Evolutionary conservation across 768 basidiomycete genomes (phyloP).

Genomic region (Psilocybe azurescens): DNA sequence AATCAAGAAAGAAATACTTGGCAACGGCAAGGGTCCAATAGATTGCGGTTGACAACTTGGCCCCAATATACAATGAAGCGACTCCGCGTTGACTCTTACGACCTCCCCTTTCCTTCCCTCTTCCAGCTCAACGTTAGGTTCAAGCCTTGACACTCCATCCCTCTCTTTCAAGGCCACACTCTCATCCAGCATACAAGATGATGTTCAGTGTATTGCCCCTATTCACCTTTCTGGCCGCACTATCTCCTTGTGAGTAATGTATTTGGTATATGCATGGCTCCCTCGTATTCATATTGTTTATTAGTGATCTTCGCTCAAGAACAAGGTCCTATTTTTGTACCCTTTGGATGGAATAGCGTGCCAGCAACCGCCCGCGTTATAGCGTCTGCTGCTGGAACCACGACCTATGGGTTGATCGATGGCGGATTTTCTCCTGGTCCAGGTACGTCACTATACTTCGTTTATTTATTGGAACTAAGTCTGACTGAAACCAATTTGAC

Average conservation of each 20-base stretch:
- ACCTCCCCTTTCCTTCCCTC: background rate
- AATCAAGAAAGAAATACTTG: background rate
- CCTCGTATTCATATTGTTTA: background rate
- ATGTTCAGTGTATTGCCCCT: background rate
- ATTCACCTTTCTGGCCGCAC: background rate
- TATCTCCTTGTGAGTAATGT: background rate
- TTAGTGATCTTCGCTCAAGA: constrained; percentile 17
- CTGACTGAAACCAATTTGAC: background rate
- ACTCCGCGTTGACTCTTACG: background rate
- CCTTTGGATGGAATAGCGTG: constrained; percentile 22
- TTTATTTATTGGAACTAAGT: background rate
- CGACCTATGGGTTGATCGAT: constrained; percentile 24
- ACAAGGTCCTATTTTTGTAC: constrained; percentile 26
- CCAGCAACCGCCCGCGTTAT: constrained; percentile 19
- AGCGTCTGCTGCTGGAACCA: constrained; percentile 16
- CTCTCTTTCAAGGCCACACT: too few species aligned
- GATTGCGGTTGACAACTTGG: background rate
- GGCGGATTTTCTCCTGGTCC: constrained; percentile 17
- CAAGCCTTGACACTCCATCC: too few species aligned
- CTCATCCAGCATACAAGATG: background rate
- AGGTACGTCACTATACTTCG: constrained; percentile 14
- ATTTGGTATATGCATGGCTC: background rate
- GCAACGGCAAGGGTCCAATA: background rate
- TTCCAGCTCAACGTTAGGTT: background rate
- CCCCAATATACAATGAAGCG: background rate